Evolutionary conservation across 352 stramenopile genomes (phyloP).

Genomic region (Globisporangium nunn): DNA sequence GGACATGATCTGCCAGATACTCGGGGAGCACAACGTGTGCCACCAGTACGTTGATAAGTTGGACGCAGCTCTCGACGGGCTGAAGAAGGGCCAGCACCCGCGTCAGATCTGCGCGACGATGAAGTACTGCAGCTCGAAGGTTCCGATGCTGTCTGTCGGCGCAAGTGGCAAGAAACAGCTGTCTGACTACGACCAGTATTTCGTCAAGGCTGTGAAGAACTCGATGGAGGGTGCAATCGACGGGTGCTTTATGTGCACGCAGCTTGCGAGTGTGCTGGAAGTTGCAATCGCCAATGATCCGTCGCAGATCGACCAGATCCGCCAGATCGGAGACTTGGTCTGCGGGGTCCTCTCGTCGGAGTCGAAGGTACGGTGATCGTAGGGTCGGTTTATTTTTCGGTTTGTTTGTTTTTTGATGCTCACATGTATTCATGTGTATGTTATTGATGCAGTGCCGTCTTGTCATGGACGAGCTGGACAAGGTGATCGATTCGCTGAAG

Average conservation of each 20-base stretch:
- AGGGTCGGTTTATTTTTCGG: not conserved
- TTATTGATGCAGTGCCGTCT: conserved; percentile 39
- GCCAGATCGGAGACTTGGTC: conserved; percentile 52
- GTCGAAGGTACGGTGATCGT: conserved; percentile 37
- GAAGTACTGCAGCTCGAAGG: conserved; percentile 41
- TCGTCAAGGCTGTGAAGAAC: conserved; percentile 29
- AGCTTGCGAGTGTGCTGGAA: conserved; percentile 47
- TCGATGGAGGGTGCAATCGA: conserved; percentile 29
- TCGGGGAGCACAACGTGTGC: conserved; percentile 51
- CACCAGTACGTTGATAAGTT: conserved; percentile 67
- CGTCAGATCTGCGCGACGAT: conserved; percentile 50
- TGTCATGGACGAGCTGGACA: conserved; percentile 51
- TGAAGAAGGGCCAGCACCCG: conserved; percentile 59
- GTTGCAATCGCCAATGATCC: conserved; percentile 47
- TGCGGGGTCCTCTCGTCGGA: conserved; percentile 45
- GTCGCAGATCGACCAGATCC: conserved; percentile 46
- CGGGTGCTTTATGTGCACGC: conserved; percentile 65
- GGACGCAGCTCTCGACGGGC: conserved; percentile 51
- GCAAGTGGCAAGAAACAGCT: conserved; percentile 8
- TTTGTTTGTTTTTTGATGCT: conserved; percentile 5
- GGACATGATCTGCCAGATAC: conserved; percentile 70
- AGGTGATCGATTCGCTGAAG: conserved; percentile 53
- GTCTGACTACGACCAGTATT: conserved; percentile 16
- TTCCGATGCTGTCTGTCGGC: not conserved
- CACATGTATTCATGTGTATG: conserved; percentile 8